A percentile compares a stretch with the other conserved stretches of the same genome.
Evolutionary conservation across 2,329 filamentous ascomycete species (phyloP).

Genomic region (Myriangium duriaei): DNA sequence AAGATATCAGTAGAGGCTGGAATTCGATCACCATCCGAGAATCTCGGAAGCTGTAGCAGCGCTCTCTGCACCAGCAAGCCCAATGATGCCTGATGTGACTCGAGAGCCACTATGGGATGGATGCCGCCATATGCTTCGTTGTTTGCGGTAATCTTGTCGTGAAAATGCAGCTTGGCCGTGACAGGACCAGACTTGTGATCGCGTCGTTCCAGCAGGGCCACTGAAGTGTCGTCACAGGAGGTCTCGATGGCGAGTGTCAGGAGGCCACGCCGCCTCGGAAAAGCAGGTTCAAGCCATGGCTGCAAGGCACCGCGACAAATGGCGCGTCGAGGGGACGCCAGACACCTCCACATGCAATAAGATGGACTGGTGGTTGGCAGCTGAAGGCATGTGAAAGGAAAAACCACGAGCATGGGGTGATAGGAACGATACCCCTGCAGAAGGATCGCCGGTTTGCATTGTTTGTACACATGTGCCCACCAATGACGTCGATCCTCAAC

Average conservation of each 20-base stretch:
- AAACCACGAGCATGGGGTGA: too few species aligned
- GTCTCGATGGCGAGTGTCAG: constrained; percentile 62
- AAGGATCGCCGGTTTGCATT: too few species aligned
- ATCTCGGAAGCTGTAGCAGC: constrained; percentile 41
- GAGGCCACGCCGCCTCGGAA: constrained; percentile 17
- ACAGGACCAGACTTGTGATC: not conserved
- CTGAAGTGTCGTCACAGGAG: constrained; percentile 86
- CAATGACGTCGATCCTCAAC: constrained; percentile 5
- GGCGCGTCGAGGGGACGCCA: constrained; percentile 1
- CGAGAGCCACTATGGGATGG: constrained; percentile 61
- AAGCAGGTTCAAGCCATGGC: not conserved
- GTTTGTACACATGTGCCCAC: too few species aligned
- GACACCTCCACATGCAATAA: constrained; percentile 8
- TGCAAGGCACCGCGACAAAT: not conserved
- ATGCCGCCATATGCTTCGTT: constrained; percentile 65
- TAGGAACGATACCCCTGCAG: constrained; percentile 6
- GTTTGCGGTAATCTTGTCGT: constrained; percentile 71
- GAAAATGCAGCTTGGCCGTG: constrained; percentile 43
- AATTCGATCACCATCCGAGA: constrained; percentile 5
- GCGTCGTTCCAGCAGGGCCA: constrained; percentile 58
- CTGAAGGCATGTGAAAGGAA: constrained; percentile 3
- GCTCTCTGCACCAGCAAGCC: constrained; percentile 55
- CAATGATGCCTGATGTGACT: constrained; percentile 62
- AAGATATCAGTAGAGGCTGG: constrained; percentile 4
- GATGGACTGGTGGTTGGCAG: not conserved